These are phyloP conservation scores for Sugiyamaella americana DNA, from an alignment of 805 yeast species.

Conservation along the genomic window DNA sequence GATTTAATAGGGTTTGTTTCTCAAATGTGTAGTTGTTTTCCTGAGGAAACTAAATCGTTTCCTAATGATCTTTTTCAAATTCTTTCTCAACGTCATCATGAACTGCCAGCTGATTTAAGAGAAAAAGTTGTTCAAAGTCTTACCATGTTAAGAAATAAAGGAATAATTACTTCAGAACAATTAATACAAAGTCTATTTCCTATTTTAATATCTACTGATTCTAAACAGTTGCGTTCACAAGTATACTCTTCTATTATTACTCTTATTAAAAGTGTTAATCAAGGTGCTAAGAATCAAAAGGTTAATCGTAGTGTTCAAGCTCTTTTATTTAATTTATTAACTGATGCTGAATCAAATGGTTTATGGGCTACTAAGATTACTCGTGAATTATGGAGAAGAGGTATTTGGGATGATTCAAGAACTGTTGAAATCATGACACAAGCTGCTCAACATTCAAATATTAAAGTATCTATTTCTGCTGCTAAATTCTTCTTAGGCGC, in stretches of 20 bases:
- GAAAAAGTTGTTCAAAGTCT: constrained; percentile 88
- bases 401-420: constrained; percentile 96
- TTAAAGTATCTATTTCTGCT: constrained; percentile 84
- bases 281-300: constrained; percentile 85
- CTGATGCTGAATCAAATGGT: constrained; percentile 76
- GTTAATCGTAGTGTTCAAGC: constrained; percentile 90
- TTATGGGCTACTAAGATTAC: constrained; percentile 95
- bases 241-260: constrained; percentile 75
- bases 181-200: constrained; percentile 88
- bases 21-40: constrained; percentile 86
- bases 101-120: constrained; percentile 74
- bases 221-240: constrained; percentile 76
- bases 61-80: constrained; percentile 74
- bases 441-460: constrained; percentile 83
- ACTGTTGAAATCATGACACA: constrained; percentile 97
- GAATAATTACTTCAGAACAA: constrained; percentile 67
- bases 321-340: constrained; percentile 76
- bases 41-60: constrained; percentile 77
- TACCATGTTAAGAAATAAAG: constrained; percentile 85
- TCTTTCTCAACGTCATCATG: constrained; percentile 69
- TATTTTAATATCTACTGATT: constrained; percentile 57
- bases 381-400: constrained; percentile 94
- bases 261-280: constrained; percentile 72
- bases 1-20: constrained; percentile 87
- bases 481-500: constrained; percentile 90